Percentiles rank a stretch among this genome's conserved stretches.
Conservation (phyloP, 2,329 filamentous ascomycete species). For the Cladosporium sp. region DNA sequence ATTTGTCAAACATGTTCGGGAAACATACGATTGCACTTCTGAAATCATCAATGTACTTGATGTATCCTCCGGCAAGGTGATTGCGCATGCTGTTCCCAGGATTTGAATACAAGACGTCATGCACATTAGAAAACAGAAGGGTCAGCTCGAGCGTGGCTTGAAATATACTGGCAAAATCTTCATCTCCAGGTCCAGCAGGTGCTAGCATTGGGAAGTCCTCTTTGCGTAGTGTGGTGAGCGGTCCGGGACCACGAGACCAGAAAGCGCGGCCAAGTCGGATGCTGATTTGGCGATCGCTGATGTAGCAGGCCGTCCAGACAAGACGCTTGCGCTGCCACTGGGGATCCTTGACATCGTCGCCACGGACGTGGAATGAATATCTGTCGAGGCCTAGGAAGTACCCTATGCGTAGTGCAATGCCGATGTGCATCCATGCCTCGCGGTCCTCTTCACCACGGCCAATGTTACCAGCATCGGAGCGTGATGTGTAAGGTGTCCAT, state of each 20-base stretch:
- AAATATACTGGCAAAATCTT: slow-evolving; percentile 69
- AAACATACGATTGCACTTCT: slow-evolving; percentile 57
- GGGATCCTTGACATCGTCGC: slow-evolving; percentile 60
- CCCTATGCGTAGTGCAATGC: slow-evolving; percentile 67
- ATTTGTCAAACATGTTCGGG: too few species aligned
- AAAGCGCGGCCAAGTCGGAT: slow-evolving; percentile 72
- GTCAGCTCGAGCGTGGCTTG: slow-evolving; percentile 72
- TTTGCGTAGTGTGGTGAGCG: slow-evolving; percentile 64
- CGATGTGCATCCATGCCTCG: slow-evolving; percentile 77
- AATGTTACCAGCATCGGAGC: slow-evolving; percentile 62
- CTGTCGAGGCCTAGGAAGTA: slow-evolving; percentile 71
- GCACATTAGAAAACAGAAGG: slow-evolving; percentile 71
- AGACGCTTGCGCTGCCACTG: slow-evolving; percentile 65
- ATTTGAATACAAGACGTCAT: slow-evolving; percentile 72
- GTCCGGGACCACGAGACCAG: slow-evolving; percentile 71
- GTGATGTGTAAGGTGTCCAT: slow-evolving; percentile 69
- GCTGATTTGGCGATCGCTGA: slow-evolving; percentile 68
- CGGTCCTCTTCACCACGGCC: slow-evolving; percentile 73
- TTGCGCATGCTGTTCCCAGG: slow-evolving; percentile 69
- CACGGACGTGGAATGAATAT: slow-evolving; percentile 63
- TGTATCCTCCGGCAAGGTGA: slow-evolving; percentile 71
- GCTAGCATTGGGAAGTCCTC: slow-evolving; percentile 69
- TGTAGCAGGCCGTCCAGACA: slow-evolving; percentile 70
- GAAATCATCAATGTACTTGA: slow-evolving; percentile 75
- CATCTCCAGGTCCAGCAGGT: slow-evolving; percentile 59